These are phyloP conservation scores for Endothia cerciana DNA, from an alignment of 2,329 filamentous ascomycete species.

Conservation along the genomic window DNA sequence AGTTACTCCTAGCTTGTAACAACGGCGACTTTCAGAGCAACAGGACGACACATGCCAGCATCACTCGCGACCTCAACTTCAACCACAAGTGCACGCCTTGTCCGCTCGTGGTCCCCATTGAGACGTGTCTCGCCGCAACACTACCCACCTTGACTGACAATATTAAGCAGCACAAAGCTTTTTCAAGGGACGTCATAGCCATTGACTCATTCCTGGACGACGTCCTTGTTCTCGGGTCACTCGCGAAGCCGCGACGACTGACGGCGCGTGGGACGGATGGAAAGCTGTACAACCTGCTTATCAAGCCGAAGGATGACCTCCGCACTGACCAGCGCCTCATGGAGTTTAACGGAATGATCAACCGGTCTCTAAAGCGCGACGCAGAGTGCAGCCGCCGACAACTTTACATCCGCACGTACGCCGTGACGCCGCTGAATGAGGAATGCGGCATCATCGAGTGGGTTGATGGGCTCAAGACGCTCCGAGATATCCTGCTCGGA, in stretches of 20 bases:
- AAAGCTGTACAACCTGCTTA: constrained; percentile 83
- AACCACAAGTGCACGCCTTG: constrained; percentile 83
- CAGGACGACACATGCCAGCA: constrained; percentile 69
- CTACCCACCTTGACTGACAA: constrained; percentile 76
- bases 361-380: constrained; percentile 88
- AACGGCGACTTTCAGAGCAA: constrained; percentile 73
- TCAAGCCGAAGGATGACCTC: constrained; percentile 97
- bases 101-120: constrained; percentile 84
- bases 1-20: constrained; percentile 80
- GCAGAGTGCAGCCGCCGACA: constrained; percentile 88
- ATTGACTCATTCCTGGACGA: constrained; percentile 83
- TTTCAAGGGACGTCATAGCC: constrained; percentile 82
- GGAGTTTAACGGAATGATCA: constrained; percentile 99
- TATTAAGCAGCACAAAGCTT: constrained; percentile 79
- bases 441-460: constrained; percentile 98
- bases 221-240: constrained; percentile 84
- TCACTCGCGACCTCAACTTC: constrained; percentile 79
- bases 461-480: constrained; percentile 93
- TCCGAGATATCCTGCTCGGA: constrained; percentile 85
- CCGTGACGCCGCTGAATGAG: constrained; percentile 94
- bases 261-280: constrained; percentile 89
- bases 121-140: constrained; percentile 80
- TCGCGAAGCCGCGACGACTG: constrained; percentile 90
- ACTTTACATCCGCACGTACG: constrained; percentile 95
- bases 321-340: constrained; percentile 97